Evolutionary conservation across 1,139 yeast species (phyloP).

Genomic region (Wickerhamiella pararugosa): DNA sequence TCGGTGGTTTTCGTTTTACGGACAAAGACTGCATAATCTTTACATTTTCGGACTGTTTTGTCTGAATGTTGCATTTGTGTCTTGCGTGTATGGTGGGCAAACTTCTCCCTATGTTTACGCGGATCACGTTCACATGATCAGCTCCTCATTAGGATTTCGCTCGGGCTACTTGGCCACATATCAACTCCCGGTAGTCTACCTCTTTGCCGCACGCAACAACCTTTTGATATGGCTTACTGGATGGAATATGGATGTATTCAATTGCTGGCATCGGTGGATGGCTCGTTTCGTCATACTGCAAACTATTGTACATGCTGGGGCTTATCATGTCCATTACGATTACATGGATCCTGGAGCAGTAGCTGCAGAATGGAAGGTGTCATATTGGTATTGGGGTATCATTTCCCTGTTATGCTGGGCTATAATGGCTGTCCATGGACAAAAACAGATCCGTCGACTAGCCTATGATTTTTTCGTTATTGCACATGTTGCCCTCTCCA

Average conservation of each 20-base stretch:
- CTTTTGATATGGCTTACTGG: slow-evolving; percentile 41
- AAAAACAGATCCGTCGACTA: slow-evolving; percentile 35
- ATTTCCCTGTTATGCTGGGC: slow-evolving; percentile 29
- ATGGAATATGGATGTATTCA: slow-evolving; percentile 44
- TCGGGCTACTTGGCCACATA: slow-evolving; percentile 43
- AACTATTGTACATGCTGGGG: slow-evolving; percentile 22
- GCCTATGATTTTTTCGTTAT: slow-evolving; percentile 50
- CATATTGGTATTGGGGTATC: slow-evolving; percentile 39
- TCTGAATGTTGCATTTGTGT: slow-evolving; percentile 11
- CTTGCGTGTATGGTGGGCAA: slow-evolving; percentile 8
- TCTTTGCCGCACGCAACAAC: slow-evolving; percentile 51
- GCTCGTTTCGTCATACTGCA: slow-evolving; percentile 37
- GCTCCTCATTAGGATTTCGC: slow-evolving; percentile 35
- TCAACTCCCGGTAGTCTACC: slow-evolving; percentile 36
- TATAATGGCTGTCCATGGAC: slow-evolving; percentile 34
- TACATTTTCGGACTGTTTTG: slow-evolving; percentile 18
- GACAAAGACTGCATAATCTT: slow-evolving; percentile 20
- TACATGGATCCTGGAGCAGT: slow-evolving; percentile 27
- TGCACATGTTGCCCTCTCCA: slow-evolving; percentile 44
- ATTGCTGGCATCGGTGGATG: slow-evolving; percentile 45
- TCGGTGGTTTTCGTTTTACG: slow-evolving; percentile 17
- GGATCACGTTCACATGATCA: slow-evolving; percentile 7
- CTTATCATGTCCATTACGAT: slow-evolving; percentile 10
- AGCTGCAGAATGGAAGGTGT: slow-evolving; percentile 18
- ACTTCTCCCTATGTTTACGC: slow-evolving; percentile 9